These are phyloP conservation scores for Yarrowia alimentaria DNA, from an alignment of 805 yeast genomes.

Conservation along the genomic window DNA sequence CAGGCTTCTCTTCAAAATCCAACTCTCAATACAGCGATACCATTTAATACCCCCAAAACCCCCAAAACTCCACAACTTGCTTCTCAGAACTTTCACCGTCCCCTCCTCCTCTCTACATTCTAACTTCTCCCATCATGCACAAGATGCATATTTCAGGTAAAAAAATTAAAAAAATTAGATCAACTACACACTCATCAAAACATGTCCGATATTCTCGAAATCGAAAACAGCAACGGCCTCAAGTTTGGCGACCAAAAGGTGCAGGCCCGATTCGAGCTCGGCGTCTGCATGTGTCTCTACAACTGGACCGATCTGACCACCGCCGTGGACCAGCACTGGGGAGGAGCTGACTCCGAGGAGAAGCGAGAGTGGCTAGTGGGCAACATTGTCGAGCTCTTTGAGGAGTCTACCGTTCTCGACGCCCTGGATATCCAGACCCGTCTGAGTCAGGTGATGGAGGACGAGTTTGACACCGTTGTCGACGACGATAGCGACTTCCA, in stretches of 20 bases:
- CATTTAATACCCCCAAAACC: too few relatives aligned
- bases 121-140: too few relatives aligned
- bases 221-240: conserved; percentile 23
- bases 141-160: too few relatives aligned
- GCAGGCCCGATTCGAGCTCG: conserved; percentile 86
- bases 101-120: too few relatives aligned
- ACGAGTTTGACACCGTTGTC: conserved; percentile 84
- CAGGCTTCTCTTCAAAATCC: too few relatives aligned
- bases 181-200: not conserved
- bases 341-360: conserved; percentile 86
- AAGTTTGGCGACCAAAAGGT: conserved; percentile 51
- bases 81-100: too few relatives aligned
- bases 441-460: conserved; percentile 83
- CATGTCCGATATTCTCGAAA: conserved; percentile 21
- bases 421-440: conserved; percentile 79
- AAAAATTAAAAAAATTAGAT: too few relatives aligned
- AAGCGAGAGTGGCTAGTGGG: conserved; percentile 96
- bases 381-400: conserved; percentile 73
- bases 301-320: conserved; percentile 84
- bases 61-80: too few relatives aligned
- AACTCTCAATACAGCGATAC: too few relatives aligned
- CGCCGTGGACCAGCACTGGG: conserved; percentile 94
- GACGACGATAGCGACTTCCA: conserved; percentile 86
- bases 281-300: conserved; percentile 87
- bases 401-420: conserved; percentile 62